Conservation (phyloP, 139 green algal species). For the Nannochloris sp. region DNA sequence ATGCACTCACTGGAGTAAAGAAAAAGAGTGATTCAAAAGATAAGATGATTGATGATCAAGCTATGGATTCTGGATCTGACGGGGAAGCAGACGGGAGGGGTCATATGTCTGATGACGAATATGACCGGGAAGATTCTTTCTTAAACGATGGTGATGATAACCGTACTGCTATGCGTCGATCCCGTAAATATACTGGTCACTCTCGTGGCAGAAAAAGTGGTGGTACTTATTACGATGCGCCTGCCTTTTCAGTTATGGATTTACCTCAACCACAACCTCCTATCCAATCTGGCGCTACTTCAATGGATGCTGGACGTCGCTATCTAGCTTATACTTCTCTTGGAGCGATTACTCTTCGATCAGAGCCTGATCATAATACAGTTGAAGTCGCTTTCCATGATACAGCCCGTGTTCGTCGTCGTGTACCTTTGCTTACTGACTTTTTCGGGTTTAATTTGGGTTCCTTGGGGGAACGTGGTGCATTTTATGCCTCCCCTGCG, state of each 20-base stretch:
- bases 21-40: not conserved
- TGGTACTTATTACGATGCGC: not conserved
- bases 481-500: conserved; percentile 42
- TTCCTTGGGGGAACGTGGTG: conserved; percentile 53
- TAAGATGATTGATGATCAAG: not conserved
- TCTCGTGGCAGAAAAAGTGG: too few species aligned
- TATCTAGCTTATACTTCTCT: conserved; percentile 73
- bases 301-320: conserved; percentile 16
- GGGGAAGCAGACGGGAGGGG: not conserved
- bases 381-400: conserved; percentile 83
- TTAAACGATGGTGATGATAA: not conserved
- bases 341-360: conserved; percentile 48
- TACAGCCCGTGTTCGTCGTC: conserved; percentile 30
- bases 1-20: conserved; percentile 3
- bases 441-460: conserved; percentile 71
- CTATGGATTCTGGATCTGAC: not conserved
- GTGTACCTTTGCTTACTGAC: conserved; percentile 77
- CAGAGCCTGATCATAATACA: conserved; percentile 45
- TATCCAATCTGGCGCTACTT: conserved; percentile 61
- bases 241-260: not conserved
- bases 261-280: conserved; percentile 36
- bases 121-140: conserved; percentile 18
- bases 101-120: conserved; percentile 9
- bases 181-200: not conserved
- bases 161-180: not conserved